phyloP scores from a whole-genome alignment of 148 eudicot genomes.

The Nyssa sinensis region DNA sequence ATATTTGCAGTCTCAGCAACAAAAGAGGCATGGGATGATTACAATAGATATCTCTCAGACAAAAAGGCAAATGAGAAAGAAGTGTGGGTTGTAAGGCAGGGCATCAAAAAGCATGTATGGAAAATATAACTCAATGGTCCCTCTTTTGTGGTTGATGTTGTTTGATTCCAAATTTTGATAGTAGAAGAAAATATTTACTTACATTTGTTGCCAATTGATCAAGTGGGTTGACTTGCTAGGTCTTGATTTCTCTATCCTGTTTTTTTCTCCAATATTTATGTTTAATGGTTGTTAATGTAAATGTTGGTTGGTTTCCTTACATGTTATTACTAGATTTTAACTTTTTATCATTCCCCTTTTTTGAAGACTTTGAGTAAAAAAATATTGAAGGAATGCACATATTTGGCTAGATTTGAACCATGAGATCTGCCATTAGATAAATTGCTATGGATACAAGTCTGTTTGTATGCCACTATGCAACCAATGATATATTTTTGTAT shows the following conservation, averaged over 20 bases:
- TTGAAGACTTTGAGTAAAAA: not conserved
- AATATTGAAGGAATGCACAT: not conserved
- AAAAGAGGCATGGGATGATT: constrained; percentile 99
- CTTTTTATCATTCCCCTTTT: not conserved
- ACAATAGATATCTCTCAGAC: constrained; percentile 89
- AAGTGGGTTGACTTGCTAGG: not conserved
- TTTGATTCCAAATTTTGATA: not conserved
- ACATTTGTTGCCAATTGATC: not conserved
- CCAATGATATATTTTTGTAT: too few relatives aligned
- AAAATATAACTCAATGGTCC: not conserved
- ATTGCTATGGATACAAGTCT: not conserved
- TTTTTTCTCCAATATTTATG: not conserved
- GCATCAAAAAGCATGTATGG: constrained; percentile 74
- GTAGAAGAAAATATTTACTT: not conserved
- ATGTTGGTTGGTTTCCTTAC: not conserved
- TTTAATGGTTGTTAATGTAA: not conserved
- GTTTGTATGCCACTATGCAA: too few relatives aligned
- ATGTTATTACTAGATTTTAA: not conserved
- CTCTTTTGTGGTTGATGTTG: not conserved
- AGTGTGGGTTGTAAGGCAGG: constrained; percentile 90
- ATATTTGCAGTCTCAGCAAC: constrained; percentile 97
- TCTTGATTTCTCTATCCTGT: not conserved
- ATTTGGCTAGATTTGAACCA: not conserved
- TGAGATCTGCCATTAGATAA: not conserved
- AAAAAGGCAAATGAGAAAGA: constrained; percentile 94